A percentile compares a stretch with the other conserved stretches of the same genome.
phyloP scores from a whole-genome alignment of 2,329 filamentous ascomycete genomes.

The Ophiostoma ulmi region DNA sequence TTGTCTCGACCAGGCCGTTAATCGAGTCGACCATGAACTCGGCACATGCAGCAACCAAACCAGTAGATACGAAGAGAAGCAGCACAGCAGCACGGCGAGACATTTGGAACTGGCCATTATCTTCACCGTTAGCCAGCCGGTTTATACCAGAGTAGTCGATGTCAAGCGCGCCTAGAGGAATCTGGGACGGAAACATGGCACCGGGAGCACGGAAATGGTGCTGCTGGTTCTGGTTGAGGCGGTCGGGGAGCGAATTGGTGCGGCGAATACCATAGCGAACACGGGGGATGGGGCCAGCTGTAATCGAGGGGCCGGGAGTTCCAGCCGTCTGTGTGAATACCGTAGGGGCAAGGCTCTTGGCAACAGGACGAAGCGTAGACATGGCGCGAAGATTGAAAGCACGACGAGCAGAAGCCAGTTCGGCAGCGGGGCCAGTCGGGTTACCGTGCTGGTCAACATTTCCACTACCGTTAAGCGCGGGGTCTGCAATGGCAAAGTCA shows the following conservation, averaged over 20 bases:
- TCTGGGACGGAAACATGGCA: slow-evolving; percentile 45
- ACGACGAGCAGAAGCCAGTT: slow-evolving; percentile 36
- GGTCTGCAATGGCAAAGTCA: slow-evolving; percentile 39
- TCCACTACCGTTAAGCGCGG: slow-evolving; percentile 28
- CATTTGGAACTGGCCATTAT: slow-evolving; percentile 39
- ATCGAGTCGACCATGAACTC: slow-evolving; percentile 67
- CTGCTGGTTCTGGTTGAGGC: slow-evolving; percentile 45
- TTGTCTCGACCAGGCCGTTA: slow-evolving; percentile 53
- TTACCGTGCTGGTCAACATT: slow-evolving; percentile 15
- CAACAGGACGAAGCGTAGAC: slow-evolving; percentile 57
- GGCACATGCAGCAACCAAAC: slow-evolving; percentile 61
- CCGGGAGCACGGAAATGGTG: slow-evolving; percentile 48
- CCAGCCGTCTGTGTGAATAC: slow-evolving; percentile 56
- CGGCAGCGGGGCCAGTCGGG: slow-evolving; percentile 30
- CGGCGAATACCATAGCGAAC: slow-evolving; percentile 63
- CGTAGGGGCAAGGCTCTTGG: slow-evolving; percentile 64
- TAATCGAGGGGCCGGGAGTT: slow-evolving; percentile 28
- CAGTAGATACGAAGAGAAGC: slow-evolving; percentile 60
- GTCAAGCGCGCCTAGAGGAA: slow-evolving; percentile 39
- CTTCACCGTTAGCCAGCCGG: slow-evolving; percentile 23
- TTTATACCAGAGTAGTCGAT: slow-evolving; percentile 22
- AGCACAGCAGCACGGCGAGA: slow-evolving; percentile 54
- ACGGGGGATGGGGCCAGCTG: slow-evolving; percentile 48
- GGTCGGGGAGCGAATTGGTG: slow-evolving; percentile 68
- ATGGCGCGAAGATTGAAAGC: slow-evolving; percentile 56